A percentile compares a stretch with the other conserved stretches of the same genome.
These are phyloP conservation scores for Acrocalymma vagum DNA, from an alignment of 2,329 filamentous ascomycete species.

Conservation along the genomic window DNA sequence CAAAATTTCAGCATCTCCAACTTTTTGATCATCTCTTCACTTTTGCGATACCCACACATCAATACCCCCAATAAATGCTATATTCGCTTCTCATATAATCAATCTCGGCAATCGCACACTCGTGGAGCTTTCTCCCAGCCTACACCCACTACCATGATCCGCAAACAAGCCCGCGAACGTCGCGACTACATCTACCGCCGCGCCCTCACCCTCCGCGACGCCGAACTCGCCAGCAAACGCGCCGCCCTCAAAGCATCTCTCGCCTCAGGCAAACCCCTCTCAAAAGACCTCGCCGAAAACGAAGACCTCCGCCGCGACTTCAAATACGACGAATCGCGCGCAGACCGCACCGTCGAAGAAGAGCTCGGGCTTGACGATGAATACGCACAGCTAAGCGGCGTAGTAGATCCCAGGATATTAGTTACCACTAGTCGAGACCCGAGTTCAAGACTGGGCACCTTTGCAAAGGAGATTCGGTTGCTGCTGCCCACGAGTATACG, in stretches of 20 bases:
- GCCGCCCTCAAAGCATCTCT: conserved; percentile 86
- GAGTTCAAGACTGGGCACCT: conserved; percentile 82
- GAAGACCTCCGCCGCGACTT: conserved; percentile 84
- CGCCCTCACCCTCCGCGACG: conserved; percentile 79
- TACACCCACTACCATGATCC: conserved; percentile 34
- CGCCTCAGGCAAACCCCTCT: conserved; percentile 86
- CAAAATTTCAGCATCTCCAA: too few species aligned
- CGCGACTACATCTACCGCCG: conserved; percentile 84
- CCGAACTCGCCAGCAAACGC: conserved; percentile 90
- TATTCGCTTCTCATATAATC: too few species aligned
- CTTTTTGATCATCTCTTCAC: too few species aligned
- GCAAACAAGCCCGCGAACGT: conserved; percentile 75
- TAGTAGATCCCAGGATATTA: conserved; percentile 87
- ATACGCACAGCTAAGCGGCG: conserved; percentile 88
- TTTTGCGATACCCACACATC: too few species aligned
- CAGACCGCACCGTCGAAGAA: conserved; percentile 72
- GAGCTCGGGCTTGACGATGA: conserved; percentile 84
- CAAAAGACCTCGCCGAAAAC: conserved; percentile 85
- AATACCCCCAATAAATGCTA: too few species aligned
- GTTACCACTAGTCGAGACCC: conserved; percentile 93
- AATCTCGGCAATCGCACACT: too few species aligned
- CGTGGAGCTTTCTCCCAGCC: too few species aligned
- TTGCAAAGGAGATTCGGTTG: conserved; percentile 89
- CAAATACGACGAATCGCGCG: conserved; percentile 88
- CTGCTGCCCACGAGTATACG: conserved; percentile 86